A percentile compares a stretch with the other conserved stretches of the same genome.
phyloP scores from a whole-genome alignment of 2,329 filamentous ascomycete genomes.

The Ascochyta pisi region DNA sequence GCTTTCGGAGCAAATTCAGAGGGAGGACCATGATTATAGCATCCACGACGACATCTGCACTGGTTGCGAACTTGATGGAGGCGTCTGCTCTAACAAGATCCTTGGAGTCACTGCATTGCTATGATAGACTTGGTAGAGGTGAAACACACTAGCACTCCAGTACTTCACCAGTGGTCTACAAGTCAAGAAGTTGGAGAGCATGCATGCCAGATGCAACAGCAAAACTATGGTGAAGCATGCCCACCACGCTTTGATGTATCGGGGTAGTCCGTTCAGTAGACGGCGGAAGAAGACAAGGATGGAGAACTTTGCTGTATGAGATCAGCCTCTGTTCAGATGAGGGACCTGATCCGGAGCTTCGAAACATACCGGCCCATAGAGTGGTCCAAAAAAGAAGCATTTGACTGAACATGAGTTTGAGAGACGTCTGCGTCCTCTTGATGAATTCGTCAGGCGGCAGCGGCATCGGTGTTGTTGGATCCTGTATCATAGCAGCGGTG shows the following conservation, averaged over 20 bases:
- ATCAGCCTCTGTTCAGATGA: too few relatives aligned
- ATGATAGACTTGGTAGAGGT: background rate
- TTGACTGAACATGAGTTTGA: slow-evolving; percentile 15
- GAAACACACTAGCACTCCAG: background rate
- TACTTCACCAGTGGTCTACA: slow-evolving; percentile 5
- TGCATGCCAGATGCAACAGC: slow-evolving; percentile 10
- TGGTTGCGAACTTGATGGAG: slow-evolving; percentile 9
- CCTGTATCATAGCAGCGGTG: background rate
- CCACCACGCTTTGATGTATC: slow-evolving; percentile 4
- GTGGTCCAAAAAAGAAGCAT: slow-evolving; percentile 19
- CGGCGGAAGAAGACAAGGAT: slow-evolving; percentile 8
- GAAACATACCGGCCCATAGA: slow-evolving; percentile 5
- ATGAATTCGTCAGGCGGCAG: background rate
- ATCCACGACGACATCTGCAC: slow-evolving; percentile 10
- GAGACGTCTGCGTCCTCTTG: background rate
- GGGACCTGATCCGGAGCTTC: background rate
- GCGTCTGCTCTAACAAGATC: slow-evolving; percentile 1
- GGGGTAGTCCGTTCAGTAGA: background rate
- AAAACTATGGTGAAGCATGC: slow-evolving; percentile 6
- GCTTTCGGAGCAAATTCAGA: slow-evolving; percentile 34
- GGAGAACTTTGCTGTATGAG: slow-evolving; percentile 1
- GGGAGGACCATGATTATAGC: slow-evolving; percentile 38
- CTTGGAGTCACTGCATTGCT: background rate
- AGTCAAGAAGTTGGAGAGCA: slow-evolving; percentile 13
- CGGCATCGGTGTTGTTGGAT: slow-evolving; percentile 1